Conservation (phyloP, 805 yeast genomes). For the Candida pseudoglaebosa region DNA sequence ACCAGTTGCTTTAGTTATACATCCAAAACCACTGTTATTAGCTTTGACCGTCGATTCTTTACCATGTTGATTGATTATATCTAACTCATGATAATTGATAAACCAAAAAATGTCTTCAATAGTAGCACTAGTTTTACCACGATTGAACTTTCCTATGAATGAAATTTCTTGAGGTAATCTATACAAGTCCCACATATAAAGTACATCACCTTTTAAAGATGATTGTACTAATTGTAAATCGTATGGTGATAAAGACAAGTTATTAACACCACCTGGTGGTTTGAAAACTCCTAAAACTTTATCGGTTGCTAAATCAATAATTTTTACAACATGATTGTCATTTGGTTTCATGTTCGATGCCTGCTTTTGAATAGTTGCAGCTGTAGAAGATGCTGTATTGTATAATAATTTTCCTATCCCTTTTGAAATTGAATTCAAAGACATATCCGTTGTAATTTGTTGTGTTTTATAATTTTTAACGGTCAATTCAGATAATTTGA, state of each 20-base stretch:
- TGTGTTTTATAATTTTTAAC: constrained; percentile 23
- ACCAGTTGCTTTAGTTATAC: constrained; percentile 52
- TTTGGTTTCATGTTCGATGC: constrained; percentile 19
- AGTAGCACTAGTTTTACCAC: constrained; percentile 61
- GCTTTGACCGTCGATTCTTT: constrained; percentile 14
- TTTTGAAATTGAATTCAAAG: constrained; percentile 26
- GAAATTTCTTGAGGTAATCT: constrained; percentile 47
- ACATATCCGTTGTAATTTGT: constrained; percentile 3
- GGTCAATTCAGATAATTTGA: constrained; percentile 41
- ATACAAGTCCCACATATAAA: constrained; percentile 62
- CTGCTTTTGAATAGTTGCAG: constrained; percentile 20
- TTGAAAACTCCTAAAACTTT: constrained; percentile 42
- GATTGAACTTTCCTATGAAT: constrained; percentile 51
- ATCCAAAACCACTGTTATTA: constrained; percentile 42
- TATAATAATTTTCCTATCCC: constrained; percentile 30
- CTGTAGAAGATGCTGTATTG: constrained; percentile 30
- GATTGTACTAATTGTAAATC: constrained; percentile 55
- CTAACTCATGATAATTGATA: constrained; percentile 27
- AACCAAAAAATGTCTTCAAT: constrained; percentile 54
- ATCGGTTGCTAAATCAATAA: constrained; percentile 45
- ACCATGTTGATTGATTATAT: constrained; percentile 7
- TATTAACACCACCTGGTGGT: constrained; percentile 61
- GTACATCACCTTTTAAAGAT: constrained; percentile 55
- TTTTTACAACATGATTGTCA: constrained; percentile 36
- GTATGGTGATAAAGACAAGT: constrained; percentile 57